Base-by-base conservation (phyloP, 768 basidiomycete genomes). In the Leucocoprinus leucothites region DNA sequence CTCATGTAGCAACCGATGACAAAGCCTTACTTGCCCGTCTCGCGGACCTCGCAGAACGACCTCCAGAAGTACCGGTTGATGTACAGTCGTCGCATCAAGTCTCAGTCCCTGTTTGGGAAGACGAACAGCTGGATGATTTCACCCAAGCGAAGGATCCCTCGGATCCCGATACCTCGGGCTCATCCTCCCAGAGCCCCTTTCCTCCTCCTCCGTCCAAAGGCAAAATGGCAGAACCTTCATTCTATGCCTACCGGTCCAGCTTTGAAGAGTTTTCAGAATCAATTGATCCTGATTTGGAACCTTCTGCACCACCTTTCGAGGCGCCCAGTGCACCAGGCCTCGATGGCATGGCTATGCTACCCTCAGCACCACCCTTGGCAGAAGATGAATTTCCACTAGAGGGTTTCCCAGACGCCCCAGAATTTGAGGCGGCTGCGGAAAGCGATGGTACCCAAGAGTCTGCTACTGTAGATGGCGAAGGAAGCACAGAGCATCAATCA, bases 1-100 rank as follows among this genome's bases (percentile, higher is more conserved):
- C 80, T n/a, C 85, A 87, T 63, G 71, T 87, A 45, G 84, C 85
- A 16, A 84, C 77, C 1, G 85, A 87, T 63, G 85, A 87, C 66
- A 87, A 87, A 63, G 63, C 70, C 0, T 58, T 78, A n/a, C 73
- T 87, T 40, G 82, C 80, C 22, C 76, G 74, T 31, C 71, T 86
- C 40, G 77, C 72, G 1, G 72, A 72, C 34, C 58, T 81, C 26
- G 82, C 79, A 34, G 84, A 82, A 57, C 75, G 75, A 18, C 85
- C 85, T n/a, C 78, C 78, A 5, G 69, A 70, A 34, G 61, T 49
- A 25, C 45, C 56, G 11, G 51, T 54, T 18, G 54, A 66, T 18
- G 48, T 48, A 21, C 54, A 59, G 45, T 52, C 67, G 1, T 52
- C 53, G 16, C 57, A 61, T 5, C 60, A 66, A 44, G 67, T 74